These are phyloP conservation scores for Rossbeevera mucosa DNA, from an alignment of 768 basidiomycete species.

Conservation along the genomic window DNA sequence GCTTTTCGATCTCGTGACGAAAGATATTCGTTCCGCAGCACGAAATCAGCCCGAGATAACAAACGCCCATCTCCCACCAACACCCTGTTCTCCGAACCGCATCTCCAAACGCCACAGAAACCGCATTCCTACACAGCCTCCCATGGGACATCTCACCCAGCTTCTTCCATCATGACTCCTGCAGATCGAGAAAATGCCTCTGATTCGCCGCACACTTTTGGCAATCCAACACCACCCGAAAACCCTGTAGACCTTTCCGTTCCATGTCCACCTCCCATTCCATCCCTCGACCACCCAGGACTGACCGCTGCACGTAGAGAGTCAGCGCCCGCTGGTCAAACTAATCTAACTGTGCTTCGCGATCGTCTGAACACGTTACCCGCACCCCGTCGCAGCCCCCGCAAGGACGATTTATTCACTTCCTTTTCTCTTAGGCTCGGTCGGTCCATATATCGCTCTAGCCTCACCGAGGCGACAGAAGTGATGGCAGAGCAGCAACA, in stretches of 20 bases:
- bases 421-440: slow-evolving; percentile 25
- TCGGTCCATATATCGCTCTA: slow-evolving; percentile 25
- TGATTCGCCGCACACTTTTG: slow-evolving; percentile 42
- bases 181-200: slow-evolving; percentile 16
- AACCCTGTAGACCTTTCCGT: slow-evolving; percentile 16
- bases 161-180: slow-evolving; percentile 24
- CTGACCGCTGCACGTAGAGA: slow-evolving; percentile 20
- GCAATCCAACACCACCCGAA: slow-evolving; percentile 33
- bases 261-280: slow-evolving; percentile 45
- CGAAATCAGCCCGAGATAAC: slow-evolving; percentile 20
- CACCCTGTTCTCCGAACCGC: slow-evolving; percentile 24
- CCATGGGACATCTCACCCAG: slow-evolving; percentile 3
- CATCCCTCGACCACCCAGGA: slow-evolving; percentile 46
- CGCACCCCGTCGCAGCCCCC: slow-evolving; percentile 7
- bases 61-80: slow-evolving; percentile 28
- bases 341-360: slow-evolving; percentile 7
- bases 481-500: slow-evolving; percentile 10
- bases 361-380: slow-evolving; percentile 26
- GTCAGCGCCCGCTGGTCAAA: slow-evolving; percentile 4
- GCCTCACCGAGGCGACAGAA: slow-evolving; percentile 26
- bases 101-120: slow-evolving; percentile 25
- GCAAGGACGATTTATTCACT: slow-evolving; percentile 19
- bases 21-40: slow-evolving; percentile 6
- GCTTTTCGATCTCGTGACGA: slow-evolving; percentile 16
- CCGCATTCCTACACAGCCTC: slow-evolving; percentile 19